Percentiles rank a stretch among this genome's conserved stretches.
Evolutionary conservation across 2,329 filamentous ascomycete genomes (phyloP).

Genomic region (Moelleriella libera): DNA sequence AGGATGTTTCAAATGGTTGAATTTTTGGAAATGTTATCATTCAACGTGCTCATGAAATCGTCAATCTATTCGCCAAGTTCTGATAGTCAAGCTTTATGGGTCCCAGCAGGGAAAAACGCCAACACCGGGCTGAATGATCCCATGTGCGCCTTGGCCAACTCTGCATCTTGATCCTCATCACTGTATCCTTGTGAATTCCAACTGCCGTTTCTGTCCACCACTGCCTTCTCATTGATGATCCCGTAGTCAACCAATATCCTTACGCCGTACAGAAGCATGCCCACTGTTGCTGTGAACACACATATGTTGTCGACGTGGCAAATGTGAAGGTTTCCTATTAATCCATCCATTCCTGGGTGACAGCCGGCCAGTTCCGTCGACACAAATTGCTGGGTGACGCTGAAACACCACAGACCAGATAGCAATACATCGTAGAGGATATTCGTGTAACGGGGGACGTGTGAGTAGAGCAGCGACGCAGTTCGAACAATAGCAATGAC

Average conservation of each 20-base stretch:
- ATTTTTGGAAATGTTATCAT: too few species aligned
- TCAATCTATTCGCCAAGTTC: too few species aligned
- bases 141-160: slow-evolving; percentile 2
- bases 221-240: not conserved
- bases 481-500: slow-evolving; percentile 12
- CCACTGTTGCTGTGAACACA: not conserved
- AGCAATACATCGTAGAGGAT: slow-evolving; percentile 15
- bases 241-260: not conserved
- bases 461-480: slow-evolving; percentile 9
- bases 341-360: not conserved
- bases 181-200: not conserved
- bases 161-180: not conserved
- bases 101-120: slow-evolving; percentile 14
- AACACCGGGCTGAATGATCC: slow-evolving; percentile 15
- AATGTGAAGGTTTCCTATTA: not conserved
- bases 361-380: not conserved
- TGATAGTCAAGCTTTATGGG: not conserved
- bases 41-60: too few species aligned
- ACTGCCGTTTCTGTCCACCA: not conserved
- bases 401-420: slow-evolving; percentile 12
- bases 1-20: too few species aligned
- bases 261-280: not conserved
- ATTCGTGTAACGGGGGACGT: slow-evolving; percentile 10
- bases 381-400: slow-evolving; percentile 5
- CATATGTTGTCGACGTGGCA: slow-evolving; percentile 1